Conservation (phyloP, 176 grass and related monocot species). For the Areca catechu region DNA sequence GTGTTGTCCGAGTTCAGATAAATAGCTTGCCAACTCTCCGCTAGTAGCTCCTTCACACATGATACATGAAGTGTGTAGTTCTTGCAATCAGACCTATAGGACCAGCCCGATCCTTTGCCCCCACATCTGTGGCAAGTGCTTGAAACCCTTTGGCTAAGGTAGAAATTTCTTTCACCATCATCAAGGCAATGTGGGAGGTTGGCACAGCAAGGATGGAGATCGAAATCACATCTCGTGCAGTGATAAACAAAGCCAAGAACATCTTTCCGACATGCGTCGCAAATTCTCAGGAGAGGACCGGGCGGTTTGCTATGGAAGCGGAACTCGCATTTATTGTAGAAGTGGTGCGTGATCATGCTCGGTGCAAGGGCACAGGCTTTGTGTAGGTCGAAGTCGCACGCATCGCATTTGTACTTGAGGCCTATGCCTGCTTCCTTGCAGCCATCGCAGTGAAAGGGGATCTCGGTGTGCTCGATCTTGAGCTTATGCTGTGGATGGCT, state of each 20-base stretch:
- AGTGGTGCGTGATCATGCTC: slow-evolving; percentile 10
- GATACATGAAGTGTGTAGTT: slow-evolving; percentile 28
- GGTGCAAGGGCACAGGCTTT: slow-evolving; percentile 28
- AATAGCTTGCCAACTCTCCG: slow-evolving; percentile 29
- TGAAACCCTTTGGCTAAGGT: slow-evolving; percentile 20
- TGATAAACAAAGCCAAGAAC: slow-evolving; percentile 28
- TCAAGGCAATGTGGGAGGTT: slow-evolving; percentile 23
- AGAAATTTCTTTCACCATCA: slow-evolving; percentile 20
- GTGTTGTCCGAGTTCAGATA: slow-evolving; percentile 14
- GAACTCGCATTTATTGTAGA: slow-evolving; percentile 31
- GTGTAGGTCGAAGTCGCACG: slow-evolving; percentile 31
- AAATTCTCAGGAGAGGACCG: slow-evolving; percentile 7
- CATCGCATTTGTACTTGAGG: slow-evolving; percentile 27
- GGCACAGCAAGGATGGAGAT: slow-evolving; percentile 32
- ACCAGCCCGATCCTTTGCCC: slow-evolving; percentile 26
- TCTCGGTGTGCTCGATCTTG: slow-evolving; percentile 29
- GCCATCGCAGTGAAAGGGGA: slow-evolving; percentile 28
- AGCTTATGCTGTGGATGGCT: slow-evolving; percentile 31
- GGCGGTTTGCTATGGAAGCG: slow-evolving; percentile 19
- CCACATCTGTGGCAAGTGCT: slow-evolving; percentile 22
- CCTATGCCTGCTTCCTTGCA: slow-evolving; percentile 29
- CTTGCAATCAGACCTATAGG: slow-evolving; percentile 24
- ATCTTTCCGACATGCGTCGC: slow-evolving; percentile 23
- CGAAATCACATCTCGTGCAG: slow-evolving; percentile 19
- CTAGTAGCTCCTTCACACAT: slow-evolving; percentile 31